phyloP scores from a whole-genome alignment of 2,329 filamentous ascomycete genomes.

The Calonectria ilicicola region DNA sequence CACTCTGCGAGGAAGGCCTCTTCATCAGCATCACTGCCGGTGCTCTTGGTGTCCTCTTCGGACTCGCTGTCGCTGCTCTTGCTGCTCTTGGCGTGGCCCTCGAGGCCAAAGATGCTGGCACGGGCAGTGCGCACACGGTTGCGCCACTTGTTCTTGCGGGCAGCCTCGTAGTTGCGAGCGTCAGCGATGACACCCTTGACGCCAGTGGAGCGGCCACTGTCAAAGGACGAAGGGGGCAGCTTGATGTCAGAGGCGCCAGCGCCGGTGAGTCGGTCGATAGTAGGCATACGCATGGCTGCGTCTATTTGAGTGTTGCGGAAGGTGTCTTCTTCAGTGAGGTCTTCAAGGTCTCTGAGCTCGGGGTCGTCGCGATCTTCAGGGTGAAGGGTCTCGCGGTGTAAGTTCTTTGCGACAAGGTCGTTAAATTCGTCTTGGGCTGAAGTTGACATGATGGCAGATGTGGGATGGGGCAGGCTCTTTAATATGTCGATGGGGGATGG shows the following conservation, averaged over 20 bases:
- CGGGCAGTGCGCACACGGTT: slow-evolving; percentile 64
- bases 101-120: slow-evolving; percentile 66
- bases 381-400: slow-evolving; percentile 59
- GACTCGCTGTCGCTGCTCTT: slow-evolving; percentile 59
- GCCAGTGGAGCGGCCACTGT: slow-evolving; percentile 79
- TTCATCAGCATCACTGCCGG: slow-evolving; percentile 74
- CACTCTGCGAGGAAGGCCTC: slow-evolving; percentile 86
- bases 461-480: slow-evolving; percentile 31
- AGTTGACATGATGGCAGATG: slow-evolving; percentile 63
- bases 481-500: slow-evolving; percentile 38
- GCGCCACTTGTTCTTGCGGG: slow-evolving; percentile 68
- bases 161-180: slow-evolving; percentile 80
- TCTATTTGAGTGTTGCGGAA: slow-evolving; percentile 68
- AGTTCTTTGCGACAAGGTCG: slow-evolving; percentile 69
- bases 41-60: slow-evolving; percentile 57
- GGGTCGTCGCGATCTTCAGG: slow-evolving; percentile 69
- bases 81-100: slow-evolving; percentile 36
- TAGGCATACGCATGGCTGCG: slow-evolving; percentile 74
- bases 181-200: slow-evolving; percentile 91
- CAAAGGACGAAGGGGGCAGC: slow-evolving; percentile 72
- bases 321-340: slow-evolving; percentile 67
- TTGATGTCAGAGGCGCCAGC: slow-evolving; percentile 62
- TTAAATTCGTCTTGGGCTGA: slow-evolving; percentile 77
- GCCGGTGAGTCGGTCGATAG: slow-evolving; percentile 54
- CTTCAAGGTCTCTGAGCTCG: slow-evolving; percentile 61